phyloP scores from a whole-genome alignment of 306 rosid species.

The Corylus americana region DNA sequence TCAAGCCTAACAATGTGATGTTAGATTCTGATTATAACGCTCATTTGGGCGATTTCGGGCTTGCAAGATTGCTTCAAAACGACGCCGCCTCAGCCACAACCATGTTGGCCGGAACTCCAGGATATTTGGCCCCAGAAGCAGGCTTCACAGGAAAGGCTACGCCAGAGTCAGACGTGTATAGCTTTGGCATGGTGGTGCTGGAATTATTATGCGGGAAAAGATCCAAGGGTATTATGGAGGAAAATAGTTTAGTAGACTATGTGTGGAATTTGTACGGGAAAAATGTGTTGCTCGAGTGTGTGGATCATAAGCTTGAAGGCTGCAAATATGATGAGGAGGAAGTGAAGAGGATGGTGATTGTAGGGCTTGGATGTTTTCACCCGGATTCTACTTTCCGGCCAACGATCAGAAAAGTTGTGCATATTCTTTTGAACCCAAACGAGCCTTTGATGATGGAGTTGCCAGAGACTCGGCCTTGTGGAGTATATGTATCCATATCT shows the following conservation, averaged over 20 bases:
- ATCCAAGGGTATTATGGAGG: slow-evolving; percentile 40
- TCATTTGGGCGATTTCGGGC: slow-evolving; percentile 60
- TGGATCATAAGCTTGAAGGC: slow-evolving; percentile 34
- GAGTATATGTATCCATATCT: slow-evolving; percentile 41
- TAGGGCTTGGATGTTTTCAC: slow-evolving; percentile 62
- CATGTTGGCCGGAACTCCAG: slow-evolving; percentile 48
- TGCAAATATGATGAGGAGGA: slow-evolving; percentile 37
- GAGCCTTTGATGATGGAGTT: slow-evolving; percentile 49
- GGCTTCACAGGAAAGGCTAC: slow-evolving; percentile 52
- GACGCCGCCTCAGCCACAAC: slow-evolving; percentile 38
- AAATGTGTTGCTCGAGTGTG: slow-evolving; percentile 42
- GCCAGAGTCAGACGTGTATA: slow-evolving; percentile 54
- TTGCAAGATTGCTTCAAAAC: slow-evolving; percentile 47
- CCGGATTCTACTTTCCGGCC: slow-evolving; percentile 46
- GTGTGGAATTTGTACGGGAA: slow-evolving; percentile 48
- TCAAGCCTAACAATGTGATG: slow-evolving; percentile 58
- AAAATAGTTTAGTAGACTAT: slow-evolving; percentile 45
- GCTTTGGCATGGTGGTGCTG: slow-evolving; percentile 58
- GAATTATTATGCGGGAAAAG: slow-evolving; percentile 62
- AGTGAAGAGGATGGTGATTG: slow-evolving; percentile 44
- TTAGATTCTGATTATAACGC: slow-evolving; percentile 40
- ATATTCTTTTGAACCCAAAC: slow-evolving; percentile 43
- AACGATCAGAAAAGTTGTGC: slow-evolving; percentile 53
- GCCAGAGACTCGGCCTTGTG: slow-evolving; percentile 36
- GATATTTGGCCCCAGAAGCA: slow-evolving; percentile 58